Evolutionary conservation across 352 stramenopile species (phyloP), one percentile per base, ranked within the genome.

Genomic region (Globisporangium alternatum): DNA sequence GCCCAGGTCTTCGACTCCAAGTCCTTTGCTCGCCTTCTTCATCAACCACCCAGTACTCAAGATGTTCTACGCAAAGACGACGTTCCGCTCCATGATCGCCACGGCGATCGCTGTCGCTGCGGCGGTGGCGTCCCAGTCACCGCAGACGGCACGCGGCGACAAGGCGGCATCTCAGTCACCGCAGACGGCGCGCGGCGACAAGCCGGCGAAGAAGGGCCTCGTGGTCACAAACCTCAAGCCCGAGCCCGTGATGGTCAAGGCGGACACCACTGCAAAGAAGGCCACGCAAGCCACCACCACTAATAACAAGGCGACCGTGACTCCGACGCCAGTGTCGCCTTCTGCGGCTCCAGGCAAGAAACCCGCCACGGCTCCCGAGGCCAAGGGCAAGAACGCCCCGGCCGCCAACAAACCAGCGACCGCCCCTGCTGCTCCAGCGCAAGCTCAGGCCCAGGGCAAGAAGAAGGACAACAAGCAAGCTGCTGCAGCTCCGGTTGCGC

Each of bases 31-130:
- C 9, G 15, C 31, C 43, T 21, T 5, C 56, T 44, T 22, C 19
- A 35, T 39, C n/a, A n/a, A n/a, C n/a, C 44, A 12, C 21, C 3
- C n/a, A 12, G 33, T 17, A 17, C 17, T 9, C 57, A 51, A 57
- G 45, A 64, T 64, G 58, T 51, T 64, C 21, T 64, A 64, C 47
- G 58, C 58, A 25, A 64, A 64, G 58, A 49, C 44, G 21, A 64
- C 58, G 10, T 54, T 64, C 47, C 58, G 58, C 58, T 64, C 33
- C 30, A 54, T 57, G 15, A 55, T 57, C 47, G 58, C 47, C n/a
- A 54, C 48, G 2, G 58, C 58, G 31, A 37, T 64, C 45, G 58
- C 58, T 19, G 47, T 64, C 6, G 44, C 44, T 33, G 47, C 58
- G 5, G 45, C 33, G n/a, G 47, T 45, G 17, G 21, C 44, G 56